Base-by-base conservation (phyloP, 306 rosid genomes). In the Cucurbita ficifolia region DNA sequence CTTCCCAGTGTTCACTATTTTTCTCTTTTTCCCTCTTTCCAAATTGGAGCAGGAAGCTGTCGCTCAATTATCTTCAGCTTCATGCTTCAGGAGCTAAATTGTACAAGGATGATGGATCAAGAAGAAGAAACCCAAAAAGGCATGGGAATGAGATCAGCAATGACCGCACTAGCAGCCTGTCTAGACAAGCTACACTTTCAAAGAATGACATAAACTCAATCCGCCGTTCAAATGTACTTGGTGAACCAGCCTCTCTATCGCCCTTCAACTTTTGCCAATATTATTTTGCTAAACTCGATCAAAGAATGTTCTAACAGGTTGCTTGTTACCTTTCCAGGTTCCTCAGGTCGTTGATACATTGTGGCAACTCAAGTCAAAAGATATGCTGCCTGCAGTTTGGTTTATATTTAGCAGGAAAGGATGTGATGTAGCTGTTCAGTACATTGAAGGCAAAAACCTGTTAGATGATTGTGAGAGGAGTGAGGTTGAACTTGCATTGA, bases 331-430 rank as follows among this genome's bases (percentile, higher is more conserved):
- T 42, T 22, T 80, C 53, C 86, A 94, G 98, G 97, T 90, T 84
- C 97, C 98, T 82, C 98, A 88, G 84, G 81, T 86, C 55, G 79
- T 79, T 10, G 97, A 94, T 82, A 90, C 97, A 4, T 84, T 94
- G 80, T 85, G 87, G 90, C 92, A 94, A 51, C 97, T 90, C 46
- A 83, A 90, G 85, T 72, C 83, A 45, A 86, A 84, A 84, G 92
- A 89, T 76, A 90, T 94, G 94, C 94, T 94, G 49, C 98, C 98
- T 62, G 95, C 97, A 75, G 81, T 94, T 73, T 94, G 98, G 98
- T 94, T 94, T 85, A 94, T 94, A 77, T 94, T 94, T 87, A 94
- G 98, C 87, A 87, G 98, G 87, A 94, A 89, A 79, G 98, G 98
- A 73, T 94, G 98, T 77, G 98, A 94, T 86, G 95, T 92, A 0